Evolutionary conservation across 2,329 filamentous ascomycete species (phyloP), one percentile per base, ranked within the genome.

Genomic region (Pseudogymnoascus sp.): DNA sequence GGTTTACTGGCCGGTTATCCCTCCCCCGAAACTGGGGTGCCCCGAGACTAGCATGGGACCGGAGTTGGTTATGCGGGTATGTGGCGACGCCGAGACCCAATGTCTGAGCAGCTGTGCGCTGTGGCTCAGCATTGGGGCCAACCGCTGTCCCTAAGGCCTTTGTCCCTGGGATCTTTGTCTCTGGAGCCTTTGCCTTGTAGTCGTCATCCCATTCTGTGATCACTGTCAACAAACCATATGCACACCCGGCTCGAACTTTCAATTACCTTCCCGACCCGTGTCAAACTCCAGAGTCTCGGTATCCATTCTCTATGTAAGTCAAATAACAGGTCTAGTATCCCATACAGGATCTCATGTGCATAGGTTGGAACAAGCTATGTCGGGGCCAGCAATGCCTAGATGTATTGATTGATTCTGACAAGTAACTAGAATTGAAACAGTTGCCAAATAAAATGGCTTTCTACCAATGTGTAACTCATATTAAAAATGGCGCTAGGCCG

Each of bases 211-310:
- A 55, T 22, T 55, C 49, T 55, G 28, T 55, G 49, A 33, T 33
- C 14, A 14, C 45, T 33, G 49, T 55, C 11, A 55, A 33, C 45
- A 3, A 22, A 35, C 49, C 25, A 55, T 33, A 19, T 9, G 11
- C 16, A 33, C n/a, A 33, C 4, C n/a, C 25, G 22, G 25, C n/a
- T 33, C 33, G n/a, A 22, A 22, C 49, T 55, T 55, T 55, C 23
- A 33, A 33, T 55, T 55, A 55, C 49, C 49, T 55, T n/a, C 49
- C 9, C 49, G 49, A 30, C 49, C 49, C 7, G 49, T 55, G 49
- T 55, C 49, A 12, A 55, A 19, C 45, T 52, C 45, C n/a, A 16
- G 14, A 52, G 25, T 30, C 25, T 30, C 4, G 25, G 5, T 55
- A n/a, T 55, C 11, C 49, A 55, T 55, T 33, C 45, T 52, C 45